phyloP scores from a whole-genome alignment of 257 asterid genomes.

The Misopates orontium region DNA sequence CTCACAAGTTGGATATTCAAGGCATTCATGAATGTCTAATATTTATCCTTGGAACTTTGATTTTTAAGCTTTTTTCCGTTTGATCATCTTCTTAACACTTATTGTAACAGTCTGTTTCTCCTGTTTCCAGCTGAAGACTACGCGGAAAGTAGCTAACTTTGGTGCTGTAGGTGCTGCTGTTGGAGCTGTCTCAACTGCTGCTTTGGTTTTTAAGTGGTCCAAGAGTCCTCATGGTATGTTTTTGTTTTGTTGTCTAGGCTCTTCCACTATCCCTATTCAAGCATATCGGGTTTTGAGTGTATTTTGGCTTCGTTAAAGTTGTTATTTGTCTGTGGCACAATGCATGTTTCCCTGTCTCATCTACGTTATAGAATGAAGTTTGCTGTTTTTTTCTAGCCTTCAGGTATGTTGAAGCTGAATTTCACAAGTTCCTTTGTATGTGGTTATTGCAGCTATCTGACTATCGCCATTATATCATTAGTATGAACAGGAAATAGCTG shows the following conservation, averaged over 20 bases:
- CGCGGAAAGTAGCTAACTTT: conserved; percentile 64
- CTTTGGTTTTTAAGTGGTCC: conserved; percentile 77
- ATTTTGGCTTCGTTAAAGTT: background rate
- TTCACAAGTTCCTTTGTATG: background rate
- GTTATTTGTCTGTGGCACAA: background rate
- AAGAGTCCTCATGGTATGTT: conserved; percentile 81
- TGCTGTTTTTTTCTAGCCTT: no score
- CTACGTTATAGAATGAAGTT: no score
- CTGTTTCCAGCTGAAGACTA: conserved; percentile 67
- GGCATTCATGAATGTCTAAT: background rate
- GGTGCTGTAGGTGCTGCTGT: conserved; percentile 69
- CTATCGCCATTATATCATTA: background rate
- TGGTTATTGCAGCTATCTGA: background rate
- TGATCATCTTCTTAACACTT: background rate
- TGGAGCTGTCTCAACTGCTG: conserved; percentile 81
- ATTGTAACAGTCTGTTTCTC: conserved; percentile 1
- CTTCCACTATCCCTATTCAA: background rate
- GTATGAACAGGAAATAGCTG: background rate
- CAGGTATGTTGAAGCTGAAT: background rate
- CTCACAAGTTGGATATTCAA: background rate
- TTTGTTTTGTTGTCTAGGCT: background rate
- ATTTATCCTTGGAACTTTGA: conserved; percentile 11
- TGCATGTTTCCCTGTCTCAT: background rate
- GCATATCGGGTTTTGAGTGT: background rate
- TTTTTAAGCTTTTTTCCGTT: background rate